Base-by-base conservation (phyloP, 805 yeast species). In the Ogataea thermomethanolica region DNA sequence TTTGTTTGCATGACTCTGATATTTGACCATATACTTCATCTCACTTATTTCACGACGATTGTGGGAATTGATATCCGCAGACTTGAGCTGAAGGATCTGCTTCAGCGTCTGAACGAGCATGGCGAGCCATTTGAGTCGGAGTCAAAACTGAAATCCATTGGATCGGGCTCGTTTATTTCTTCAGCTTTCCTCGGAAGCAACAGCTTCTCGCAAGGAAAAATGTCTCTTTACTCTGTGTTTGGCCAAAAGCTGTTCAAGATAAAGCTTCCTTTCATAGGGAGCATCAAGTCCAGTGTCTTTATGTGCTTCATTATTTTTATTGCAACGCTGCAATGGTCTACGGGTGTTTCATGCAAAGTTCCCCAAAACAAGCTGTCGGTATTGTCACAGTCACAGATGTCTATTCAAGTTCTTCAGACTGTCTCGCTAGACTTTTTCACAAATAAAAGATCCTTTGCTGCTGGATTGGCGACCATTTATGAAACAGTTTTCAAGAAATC, bases 21-120 rank as follows among this genome's bases (percentile, higher is more conserved):
- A 1, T 59, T 81, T 28, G 86, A 83, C 47, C 83, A 78, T 53
- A 41, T 73, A 5, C 62, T 86, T 27, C 87, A 81, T 48, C 54
- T 78, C 35, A 75, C 90, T 1, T 85, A 70, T 57, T 74, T 84
- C 43, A 65, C 79, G 1, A 78, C 88, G 0, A 76, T 84, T 1
- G 62, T 85, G 23, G 70, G 82, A 12, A 74, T 86, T 27, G 95
- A 87, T 61, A 62, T 80, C 23, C 72, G 80, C 33, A 69, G 87
- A 39, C 58, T 74, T 21, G 90, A 82, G 49, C 66, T 81, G 12
- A 73, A 73, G 11, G 87, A 80, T 44, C 55, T 79, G 9, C 55
- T 75, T 34, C 67, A 55, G 41, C 35, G 48, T 17, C 41, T 54
- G 5, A 33, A 38, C 30, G 45, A 45, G 12, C 50, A 41, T 28